These are phyloP conservation scores for Zygoascus bituminiphila DNA, from an alignment of 805 yeast species.

Conservation along the genomic window DNA sequence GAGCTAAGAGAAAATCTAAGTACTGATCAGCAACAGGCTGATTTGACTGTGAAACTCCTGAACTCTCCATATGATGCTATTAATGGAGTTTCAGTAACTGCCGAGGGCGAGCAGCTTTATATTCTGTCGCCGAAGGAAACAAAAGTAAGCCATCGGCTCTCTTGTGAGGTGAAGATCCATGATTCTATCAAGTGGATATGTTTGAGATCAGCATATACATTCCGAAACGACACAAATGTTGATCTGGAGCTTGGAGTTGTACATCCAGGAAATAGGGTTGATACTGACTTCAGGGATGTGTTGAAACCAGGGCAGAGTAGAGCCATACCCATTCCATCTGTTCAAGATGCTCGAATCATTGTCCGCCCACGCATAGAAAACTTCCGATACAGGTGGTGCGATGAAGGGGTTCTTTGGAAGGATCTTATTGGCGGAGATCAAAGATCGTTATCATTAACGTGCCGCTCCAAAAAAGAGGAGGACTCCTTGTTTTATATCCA, in stretches of 20 bases:
- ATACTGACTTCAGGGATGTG: slow-evolving; percentile 21
- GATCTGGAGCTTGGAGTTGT: slow-evolving; percentile 39
- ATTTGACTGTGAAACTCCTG: slow-evolving; percentile 49
- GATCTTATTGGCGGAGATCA: slow-evolving; percentile 34
- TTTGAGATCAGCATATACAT: slow-evolving; percentile 65
- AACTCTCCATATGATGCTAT: slow-evolving; percentile 49
- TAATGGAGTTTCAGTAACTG: slow-evolving; percentile 53
- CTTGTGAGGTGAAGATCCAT: slow-evolving; percentile 60
- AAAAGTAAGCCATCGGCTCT: slow-evolving; percentile 63
- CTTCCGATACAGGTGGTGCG: slow-evolving; percentile 61
- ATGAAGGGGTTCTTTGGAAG: slow-evolving; percentile 56
- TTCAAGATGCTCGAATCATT: slow-evolving; percentile 47
- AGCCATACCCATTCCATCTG: slow-evolving; percentile 70
- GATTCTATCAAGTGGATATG: slow-evolving; percentile 70
- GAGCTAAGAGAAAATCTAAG: slow-evolving; percentile 70
- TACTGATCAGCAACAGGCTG: slow-evolving; percentile 52
- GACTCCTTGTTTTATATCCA: slow-evolving; percentile 49
- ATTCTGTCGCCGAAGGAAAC: slow-evolving; percentile 53
- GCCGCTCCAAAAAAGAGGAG: not conserved
- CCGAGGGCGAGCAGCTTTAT: slow-evolving; percentile 77
- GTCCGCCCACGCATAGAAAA: slow-evolving; percentile 51
- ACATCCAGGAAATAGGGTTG: slow-evolving; percentile 23
- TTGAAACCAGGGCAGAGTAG: slow-evolving; percentile 49
- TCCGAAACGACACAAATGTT: slow-evolving; percentile 62
- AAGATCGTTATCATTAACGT: slow-evolving; percentile 36